Percentiles rank a stretch among this genome's conserved stretches.
Evolutionary conservation across 2,329 filamentous ascomycete genomes (phyloP).

Genomic region (Clarireedia monteithiana): DNA sequence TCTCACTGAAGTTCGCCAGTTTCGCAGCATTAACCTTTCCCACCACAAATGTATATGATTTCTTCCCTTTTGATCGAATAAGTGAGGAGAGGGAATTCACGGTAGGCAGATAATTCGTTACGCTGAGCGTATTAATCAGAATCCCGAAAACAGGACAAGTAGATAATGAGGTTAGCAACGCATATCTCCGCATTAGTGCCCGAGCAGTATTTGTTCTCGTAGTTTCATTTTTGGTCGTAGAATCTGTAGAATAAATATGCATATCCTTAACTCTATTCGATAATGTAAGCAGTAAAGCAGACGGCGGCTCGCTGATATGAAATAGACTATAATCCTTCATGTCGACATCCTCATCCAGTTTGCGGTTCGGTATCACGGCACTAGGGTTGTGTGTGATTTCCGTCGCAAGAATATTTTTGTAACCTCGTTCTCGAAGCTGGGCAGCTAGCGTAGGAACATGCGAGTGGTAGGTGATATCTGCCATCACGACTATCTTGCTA

Average conservation of each 20-base stretch:
- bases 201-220: constrained; percentile 36
- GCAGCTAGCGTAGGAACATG: constrained; percentile 56
- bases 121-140: constrained; percentile 88
- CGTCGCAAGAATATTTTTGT: constrained; percentile 60
- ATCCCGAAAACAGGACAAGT: constrained; percentile 85
- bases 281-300: constrained; percentile 78
- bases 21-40: constrained; percentile 95
- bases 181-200: constrained; percentile 77
- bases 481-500: constrained; percentile 69
- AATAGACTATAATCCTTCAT: constrained; percentile 50
- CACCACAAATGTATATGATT: constrained; percentile 92
- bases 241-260: constrained; percentile 62
- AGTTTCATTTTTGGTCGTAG: constrained; percentile 25
- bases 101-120: constrained; percentile 80
- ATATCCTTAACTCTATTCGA: constrained; percentile 73
- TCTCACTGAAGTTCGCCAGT: constrained; percentile 90
- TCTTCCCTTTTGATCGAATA: constrained; percentile 79
- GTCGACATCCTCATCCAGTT: constrained; percentile 34
- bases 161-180: constrained; percentile 70
- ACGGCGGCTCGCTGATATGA: constrained; percentile 82
- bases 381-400: constrained; percentile 69
- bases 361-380: constrained; percentile 77
- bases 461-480: constrained; percentile 78
- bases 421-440: constrained; percentile 55
- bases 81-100: constrained; percentile 64